Evolutionary conservation across 2,329 filamentous ascomycete species (phyloP), one percentile per base, ranked within the genome.

Genomic region (Paraphaeosphaeria sporulosa): DNA sequence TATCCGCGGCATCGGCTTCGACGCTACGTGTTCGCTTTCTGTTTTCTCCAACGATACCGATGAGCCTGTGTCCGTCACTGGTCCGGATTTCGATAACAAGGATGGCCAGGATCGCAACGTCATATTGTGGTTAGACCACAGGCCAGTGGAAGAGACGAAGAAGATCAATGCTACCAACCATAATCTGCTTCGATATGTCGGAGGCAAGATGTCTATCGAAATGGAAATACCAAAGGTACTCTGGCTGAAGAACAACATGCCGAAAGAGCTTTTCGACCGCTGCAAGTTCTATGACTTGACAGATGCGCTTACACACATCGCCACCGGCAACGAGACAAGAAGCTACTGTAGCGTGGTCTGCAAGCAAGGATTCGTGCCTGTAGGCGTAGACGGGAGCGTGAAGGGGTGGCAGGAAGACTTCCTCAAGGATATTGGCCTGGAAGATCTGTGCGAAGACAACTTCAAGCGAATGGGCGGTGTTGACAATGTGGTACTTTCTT

Each of bases 331-430:
- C 68, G 94, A 98, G 80, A 94, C 90, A 32, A 85, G 95, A 68
- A 97, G 93, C 82, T 98, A 93, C 80, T 98, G 95, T 81, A 97
- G 93, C 75, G 91, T 94, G 9, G 94, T 97, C 44, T 98, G 95
- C 80, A 99, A 98, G 84, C 95, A 99, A 79, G 95, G 94, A 1
- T 98, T 89, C 74, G 92, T 99, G 1, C 95, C 95, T 0, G 92
- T 97, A n/a, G 95, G 95, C 53, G 93, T 98, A 6, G 95, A 99
- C 69, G 94, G 94, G 50, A 97, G 93, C 78, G 92, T 96, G 59
- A 98, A 97, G 82, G 95, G 95, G 36, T 99, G 95, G 95, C 94
- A 98, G 77, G 91, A 94, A 69, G 94, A 98, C 73, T 99, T 99
- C 74, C 88, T 96, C 65, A 86, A 87, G 32, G 86, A 89, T 9